Evolutionary conservation across 192 early-diverging fungal genomes (phyloP), one percentile per base, ranked within the genome.

Genomic region (Backusella luteola): DNA sequence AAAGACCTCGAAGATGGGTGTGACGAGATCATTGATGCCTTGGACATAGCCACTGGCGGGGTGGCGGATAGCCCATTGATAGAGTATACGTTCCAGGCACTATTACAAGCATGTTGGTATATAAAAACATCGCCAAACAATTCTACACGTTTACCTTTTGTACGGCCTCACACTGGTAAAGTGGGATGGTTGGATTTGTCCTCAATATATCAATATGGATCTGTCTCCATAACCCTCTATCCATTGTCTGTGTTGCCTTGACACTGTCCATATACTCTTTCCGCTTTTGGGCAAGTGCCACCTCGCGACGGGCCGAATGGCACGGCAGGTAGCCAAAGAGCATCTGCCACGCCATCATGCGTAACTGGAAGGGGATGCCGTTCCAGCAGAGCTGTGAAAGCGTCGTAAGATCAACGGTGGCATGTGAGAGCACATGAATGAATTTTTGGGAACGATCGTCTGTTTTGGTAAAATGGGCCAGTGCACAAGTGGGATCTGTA

Each of bases 31-130:
- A 84, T 99, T 98, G 76, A 99, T 99, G 0, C 98, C 98, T 76
- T 99, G 98, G 14, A 99, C 98, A 82, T 98, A 99, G 52, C 96
- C 97, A 83, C 92, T 94, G n/a, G 98, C 98, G 6, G 98, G 98
- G 70, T 99, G 98, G 34, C 98, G 87, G 15, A 96, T 96, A 0
- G 98, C 95, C 98, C 98, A 99, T 75, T 93, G 92, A 77, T 99
- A 99, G 1, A 99, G 87, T 35, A 98, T 90, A 15, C 96, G 90
- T 83, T 96, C 97, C 15, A 99, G 84, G 66, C 92, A 90, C 91
- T 96, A 84, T 36, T 32, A 17, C 49, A 67, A 35, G 14, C 6
- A 63, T 0, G 26, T 7, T 6, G 5, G 19, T 63, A 4, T 63
- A 63, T 29, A 26, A n/a, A 26, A 29, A 21, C 53, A 9, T 56